Evolutionary conservation across 495 filamentous ascomycete species (phyloP), one percentile per base, ranked within the genome.

Genomic region (Penicillium malachiteum): DNA sequence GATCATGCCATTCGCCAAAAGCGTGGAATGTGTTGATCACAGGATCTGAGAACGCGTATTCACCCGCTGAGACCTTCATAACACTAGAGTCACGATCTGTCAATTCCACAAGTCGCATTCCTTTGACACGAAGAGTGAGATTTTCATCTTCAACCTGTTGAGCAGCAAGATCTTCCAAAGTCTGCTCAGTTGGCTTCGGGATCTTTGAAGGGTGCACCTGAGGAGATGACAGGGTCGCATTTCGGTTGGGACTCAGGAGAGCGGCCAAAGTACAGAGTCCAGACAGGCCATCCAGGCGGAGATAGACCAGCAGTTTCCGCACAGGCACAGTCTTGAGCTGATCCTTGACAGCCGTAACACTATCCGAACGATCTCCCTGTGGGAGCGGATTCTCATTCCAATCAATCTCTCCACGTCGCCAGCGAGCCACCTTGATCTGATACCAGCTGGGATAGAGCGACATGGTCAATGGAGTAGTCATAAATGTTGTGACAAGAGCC

Each of bases 51-150:
- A 84, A 73, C 10, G 84, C 82, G 57, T 87, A 85, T 16, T 92
- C 90, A 9, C 92, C 90, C 55, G 94, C 90, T 0, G 90, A 86
- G 6, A 96, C 90, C 62, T 91, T 88, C 94, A 98, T 98, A 50
- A 96, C 92, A 16, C 92, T 89, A 7, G 94, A 97, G 33, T 88
- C 86, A 78, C 94, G 91, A 56, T 98, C 92, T 0, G 91, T 94
- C 18, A 97, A 84, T 65, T 95, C 90, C 39, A 97, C 71, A 47
- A 98, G 77, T 2, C 92, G 88, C 18, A 96, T 72, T 35, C 92
- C 94, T 62, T 96, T 88, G 0, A 95, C 90, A 65, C 91, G 84
- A 3, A 96, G 78, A 0, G 85, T 81, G 18, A 58, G 38, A 13
- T 66, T 51, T 30, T 73, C 63, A 3, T 59, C 26, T 1, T 70